A percentile compares a stretch with the other conserved stretches of the same genome.
These are phyloP conservation scores for Tolypocladium ophioglossoides DNA, from an alignment of 2,329 filamentous ascomycete genomes.

Conservation along the genomic window DNA sequence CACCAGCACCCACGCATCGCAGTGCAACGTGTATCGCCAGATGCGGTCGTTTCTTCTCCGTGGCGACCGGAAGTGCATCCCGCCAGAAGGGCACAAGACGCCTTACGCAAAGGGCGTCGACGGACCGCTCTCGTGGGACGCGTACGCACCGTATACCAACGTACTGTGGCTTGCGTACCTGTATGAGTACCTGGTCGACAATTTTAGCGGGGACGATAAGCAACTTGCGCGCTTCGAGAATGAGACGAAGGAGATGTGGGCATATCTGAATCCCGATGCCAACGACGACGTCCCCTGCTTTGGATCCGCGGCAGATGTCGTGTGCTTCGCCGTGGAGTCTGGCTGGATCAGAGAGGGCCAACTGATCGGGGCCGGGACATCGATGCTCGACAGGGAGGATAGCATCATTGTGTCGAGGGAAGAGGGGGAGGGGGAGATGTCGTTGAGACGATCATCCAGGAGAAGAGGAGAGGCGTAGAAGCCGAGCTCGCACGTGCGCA, in stretches of 20 bases:
- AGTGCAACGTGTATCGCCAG: constrained; percentile 52
- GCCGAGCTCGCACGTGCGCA: not conserved
- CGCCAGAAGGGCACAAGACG: constrained; percentile 32
- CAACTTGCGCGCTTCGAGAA: constrained; percentile 35
- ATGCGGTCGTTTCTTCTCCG: constrained; percentile 48
- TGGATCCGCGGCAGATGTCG: constrained; percentile 43
- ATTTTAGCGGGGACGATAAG: constrained; percentile 36
- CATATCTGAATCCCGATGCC: constrained; percentile 41
- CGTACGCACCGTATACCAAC: constrained; percentile 50
- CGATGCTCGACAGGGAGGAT: constrained; percentile 26
- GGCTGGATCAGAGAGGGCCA: constrained; percentile 47
- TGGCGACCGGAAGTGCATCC: constrained; percentile 39
- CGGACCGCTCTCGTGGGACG: constrained; percentile 42
- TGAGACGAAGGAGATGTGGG: constrained; percentile 42
- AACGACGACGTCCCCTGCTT: constrained; percentile 37
- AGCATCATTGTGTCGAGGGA: constrained; percentile 27
- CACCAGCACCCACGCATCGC: constrained; percentile 46
- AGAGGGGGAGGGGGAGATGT: constrained; percentile 11
- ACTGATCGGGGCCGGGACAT: constrained; percentile 28
- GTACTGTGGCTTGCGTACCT: constrained; percentile 55
- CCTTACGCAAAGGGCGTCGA: constrained; percentile 36
- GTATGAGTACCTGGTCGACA: constrained; percentile 39
- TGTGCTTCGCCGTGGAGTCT: constrained; percentile 45
- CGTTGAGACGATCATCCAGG: constrained; percentile 14
- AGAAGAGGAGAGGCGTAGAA: not conserved